phyloP scores from a whole-genome alignment of 768 basidiomycete genomes.

The Boletus rubroflammeus region DNA sequence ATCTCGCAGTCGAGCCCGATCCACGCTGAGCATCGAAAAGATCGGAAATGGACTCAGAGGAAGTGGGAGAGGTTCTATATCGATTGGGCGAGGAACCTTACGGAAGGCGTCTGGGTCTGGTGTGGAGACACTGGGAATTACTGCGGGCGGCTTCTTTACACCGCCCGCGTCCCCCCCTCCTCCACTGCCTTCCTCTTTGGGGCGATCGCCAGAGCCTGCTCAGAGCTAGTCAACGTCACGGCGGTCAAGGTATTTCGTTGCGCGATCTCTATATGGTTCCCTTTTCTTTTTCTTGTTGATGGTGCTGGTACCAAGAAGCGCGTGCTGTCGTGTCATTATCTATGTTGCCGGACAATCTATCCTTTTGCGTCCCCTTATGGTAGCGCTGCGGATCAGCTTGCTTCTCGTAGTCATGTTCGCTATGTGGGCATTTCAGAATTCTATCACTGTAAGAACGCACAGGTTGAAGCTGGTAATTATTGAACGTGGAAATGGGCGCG shows the following conservation, averaged over 20 bases:
- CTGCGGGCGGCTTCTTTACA: conserved; percentile 74
- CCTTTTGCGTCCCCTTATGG: not conserved
- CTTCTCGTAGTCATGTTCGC: not conserved
- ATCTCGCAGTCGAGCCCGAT: conserved; percentile 45
- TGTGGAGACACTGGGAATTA: conserved; percentile 73
- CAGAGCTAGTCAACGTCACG: not conserved
- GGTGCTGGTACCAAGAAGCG: not conserved
- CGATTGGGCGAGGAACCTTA: conserved; percentile 59
- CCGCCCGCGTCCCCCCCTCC: conserved; percentile 40
- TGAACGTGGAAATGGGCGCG: too few relatives aligned
- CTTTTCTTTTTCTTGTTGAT: not conserved
- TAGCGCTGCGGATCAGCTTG: not conserved
- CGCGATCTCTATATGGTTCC: not conserved
- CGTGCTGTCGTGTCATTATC: not conserved
- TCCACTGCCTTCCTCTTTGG: conserved; percentile 24
- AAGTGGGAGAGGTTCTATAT: conserved; percentile 53
- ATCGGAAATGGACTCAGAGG: conserved; percentile 27
- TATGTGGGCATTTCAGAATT: not conserved
- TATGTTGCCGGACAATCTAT: not conserved
- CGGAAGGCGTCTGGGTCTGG: conserved; percentile 64
- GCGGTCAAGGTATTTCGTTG: not conserved
- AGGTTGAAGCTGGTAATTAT: too few relatives aligned
- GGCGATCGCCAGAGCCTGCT: not conserved
- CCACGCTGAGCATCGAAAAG: conserved; percentile 64
- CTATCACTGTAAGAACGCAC: too few relatives aligned